Evolutionary conservation across 2,329 filamentous ascomycete genomes (phyloP).

Genomic region (Trichoderma sp.): DNA sequence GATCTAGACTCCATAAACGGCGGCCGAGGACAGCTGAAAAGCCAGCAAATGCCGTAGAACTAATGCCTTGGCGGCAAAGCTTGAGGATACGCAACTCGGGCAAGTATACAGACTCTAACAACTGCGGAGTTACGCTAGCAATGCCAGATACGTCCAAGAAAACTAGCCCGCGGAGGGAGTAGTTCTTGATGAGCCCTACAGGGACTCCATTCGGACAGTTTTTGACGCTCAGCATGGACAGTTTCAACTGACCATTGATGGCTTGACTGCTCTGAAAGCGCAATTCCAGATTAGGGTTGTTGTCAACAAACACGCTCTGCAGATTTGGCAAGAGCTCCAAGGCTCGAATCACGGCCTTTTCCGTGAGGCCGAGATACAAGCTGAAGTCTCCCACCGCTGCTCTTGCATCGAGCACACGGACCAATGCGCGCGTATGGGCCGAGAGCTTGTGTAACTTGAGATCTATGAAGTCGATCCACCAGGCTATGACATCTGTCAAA

Average conservation of each 20-base stretch:
- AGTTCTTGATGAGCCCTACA: constrained; percentile 4
- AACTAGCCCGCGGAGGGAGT: constrained; percentile 45
- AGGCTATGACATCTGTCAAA: constrained; percentile 46
- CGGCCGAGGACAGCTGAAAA: constrained; percentile 37
- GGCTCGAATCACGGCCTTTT: constrained; percentile 44
- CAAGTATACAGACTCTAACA: constrained; percentile 42
- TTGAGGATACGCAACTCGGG: constrained; percentile 56
- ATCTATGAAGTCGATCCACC: constrained; percentile 52
- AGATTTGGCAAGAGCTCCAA: constrained; percentile 47
- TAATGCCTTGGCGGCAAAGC: constrained; percentile 49
- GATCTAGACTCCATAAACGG: constrained; percentile 60
- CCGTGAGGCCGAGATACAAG: constrained; percentile 41
- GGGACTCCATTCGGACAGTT: constrained; percentile 45
- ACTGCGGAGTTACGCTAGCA: constrained; percentile 46
- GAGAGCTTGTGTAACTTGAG: constrained; percentile 41
- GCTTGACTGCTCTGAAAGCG: constrained; percentile 36
- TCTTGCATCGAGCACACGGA: constrained; percentile 53
- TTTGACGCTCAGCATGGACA: constrained; percentile 48
- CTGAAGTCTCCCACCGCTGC: constrained; percentile 43
- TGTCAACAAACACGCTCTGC: constrained; percentile 51
- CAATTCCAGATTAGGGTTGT: constrained; percentile 49
- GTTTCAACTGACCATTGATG: not conserved
- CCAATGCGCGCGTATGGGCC: constrained; percentile 44
- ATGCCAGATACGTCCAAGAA: constrained; percentile 57
- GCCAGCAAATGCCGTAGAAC: constrained; percentile 38